A percentile compares a stretch with the other conserved stretches of the same genome.
Evolutionary conservation across 2,329 filamentous ascomycete genomes (phyloP).

Genomic region (Botryotinia calthae): DNA sequence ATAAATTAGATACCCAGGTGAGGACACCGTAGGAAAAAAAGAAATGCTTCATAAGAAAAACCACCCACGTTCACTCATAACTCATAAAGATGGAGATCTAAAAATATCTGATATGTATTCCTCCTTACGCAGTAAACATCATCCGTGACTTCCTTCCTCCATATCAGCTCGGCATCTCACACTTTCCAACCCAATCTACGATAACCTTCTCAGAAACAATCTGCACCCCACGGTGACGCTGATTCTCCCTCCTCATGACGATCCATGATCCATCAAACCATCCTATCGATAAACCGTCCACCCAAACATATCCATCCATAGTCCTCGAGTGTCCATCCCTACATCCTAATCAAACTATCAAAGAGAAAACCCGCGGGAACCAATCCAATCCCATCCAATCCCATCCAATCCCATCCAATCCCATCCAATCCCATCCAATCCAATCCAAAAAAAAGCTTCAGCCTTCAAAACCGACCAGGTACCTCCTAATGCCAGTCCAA

Average conservation of each 20-base stretch:
- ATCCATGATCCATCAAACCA: background rate
- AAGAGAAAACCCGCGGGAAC: no score
- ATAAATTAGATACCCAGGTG: no score
- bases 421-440: no score
- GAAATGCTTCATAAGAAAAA: no score
- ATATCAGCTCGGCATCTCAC: background rate
- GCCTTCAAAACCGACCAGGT: background rate
- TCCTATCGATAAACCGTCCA: background rate
- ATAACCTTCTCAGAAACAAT: background rate
- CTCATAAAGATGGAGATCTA: background rate
- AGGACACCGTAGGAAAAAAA: background rate
- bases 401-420: no score
- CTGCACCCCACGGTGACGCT: constrained; percentile 18
- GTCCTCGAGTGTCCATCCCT: no score
- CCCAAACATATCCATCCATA: background rate
- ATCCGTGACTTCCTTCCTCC: background rate
- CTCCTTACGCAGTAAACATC: background rate
- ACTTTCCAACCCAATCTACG: background rate
- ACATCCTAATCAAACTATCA: background rate
- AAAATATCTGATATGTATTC: background rate
- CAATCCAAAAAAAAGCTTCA: background rate
- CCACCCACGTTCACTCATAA: no score
- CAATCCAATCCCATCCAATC: no score
- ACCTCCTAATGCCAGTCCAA: background rate
- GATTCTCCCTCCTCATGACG: background rate